phyloP scores from a whole-genome alignment of 495 filamentous ascomycete genomes.

The Cetradonia linearis region DNA sequence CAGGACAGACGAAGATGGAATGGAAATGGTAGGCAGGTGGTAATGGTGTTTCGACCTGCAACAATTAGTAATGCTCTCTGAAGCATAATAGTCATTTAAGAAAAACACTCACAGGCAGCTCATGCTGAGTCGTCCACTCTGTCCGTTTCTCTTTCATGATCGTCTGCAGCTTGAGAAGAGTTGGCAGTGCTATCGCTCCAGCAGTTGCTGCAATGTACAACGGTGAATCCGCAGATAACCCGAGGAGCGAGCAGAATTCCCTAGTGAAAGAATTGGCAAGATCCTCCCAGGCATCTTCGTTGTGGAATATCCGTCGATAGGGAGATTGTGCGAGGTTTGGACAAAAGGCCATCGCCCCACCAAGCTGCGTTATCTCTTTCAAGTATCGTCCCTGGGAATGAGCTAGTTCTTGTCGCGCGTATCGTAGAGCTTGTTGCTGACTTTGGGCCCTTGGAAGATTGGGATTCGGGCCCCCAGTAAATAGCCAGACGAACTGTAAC shows the following conservation, averaged over 20 bases:
- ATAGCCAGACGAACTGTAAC: conserved; percentile 79
- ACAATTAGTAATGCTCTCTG: conserved; percentile 11
- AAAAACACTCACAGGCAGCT: conserved; percentile 57
- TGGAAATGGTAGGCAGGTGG: conserved; percentile 85
- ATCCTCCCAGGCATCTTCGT: conserved; percentile 62
- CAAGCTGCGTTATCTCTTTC: conserved; percentile 65
- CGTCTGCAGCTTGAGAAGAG: conserved; percentile 66
- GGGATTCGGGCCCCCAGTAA: conserved; percentile 37
- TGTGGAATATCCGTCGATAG: conserved; percentile 66
- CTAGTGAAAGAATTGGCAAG: conserved; percentile 75
- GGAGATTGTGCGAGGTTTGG: conserved; percentile 59
- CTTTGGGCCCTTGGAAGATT: conserved; percentile 29
- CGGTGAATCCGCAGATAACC: conserved; percentile 76
- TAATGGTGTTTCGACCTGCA: conserved; percentile 74
- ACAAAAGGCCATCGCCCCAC: conserved; percentile 65
- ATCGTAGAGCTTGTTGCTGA: conserved; percentile 53
- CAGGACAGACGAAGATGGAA: conserved; percentile 94
- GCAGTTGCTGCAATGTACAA: conserved; percentile 87
- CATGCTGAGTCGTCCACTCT: conserved; percentile 86
- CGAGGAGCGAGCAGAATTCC: conserved; percentile 89
- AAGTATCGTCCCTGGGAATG: conserved; percentile 61
- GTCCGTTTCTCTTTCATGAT: conserved; percentile 81
- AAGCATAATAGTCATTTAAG: background rate
- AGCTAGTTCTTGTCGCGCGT: conserved; percentile 57
- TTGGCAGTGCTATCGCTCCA: conserved; percentile 81